phyloP scores from a whole-genome alignment of 2,329 filamentous ascomycete species.

The Penicillium glabrum region DNA sequence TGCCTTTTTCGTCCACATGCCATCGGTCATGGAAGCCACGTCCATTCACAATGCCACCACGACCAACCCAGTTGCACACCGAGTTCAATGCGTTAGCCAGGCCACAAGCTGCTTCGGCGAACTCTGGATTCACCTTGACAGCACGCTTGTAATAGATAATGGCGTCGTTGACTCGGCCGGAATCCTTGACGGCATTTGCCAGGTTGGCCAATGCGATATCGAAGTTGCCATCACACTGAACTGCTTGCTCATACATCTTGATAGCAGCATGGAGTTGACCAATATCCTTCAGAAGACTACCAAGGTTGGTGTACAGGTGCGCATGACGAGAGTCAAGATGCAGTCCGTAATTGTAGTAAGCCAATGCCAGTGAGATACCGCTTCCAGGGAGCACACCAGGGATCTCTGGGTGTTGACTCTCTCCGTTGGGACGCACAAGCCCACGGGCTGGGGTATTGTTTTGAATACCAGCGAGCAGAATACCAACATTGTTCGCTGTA shows the following conservation, averaged over 20 bases:
- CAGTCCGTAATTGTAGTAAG: constrained; percentile 94
- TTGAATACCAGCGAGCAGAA: constrained; percentile 91
- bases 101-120: constrained; percentile 95
- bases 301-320: constrained; percentile 94
- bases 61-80: constrained; percentile 89
- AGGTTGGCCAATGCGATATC: constrained; percentile 96
- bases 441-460: constrained; percentile 56
- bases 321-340: constrained; percentile 85
- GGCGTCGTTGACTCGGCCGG: constrained; percentile 86
- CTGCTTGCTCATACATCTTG: constrained; percentile 94
- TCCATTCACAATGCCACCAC: constrained; percentile 79
- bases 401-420: constrained; percentile 53
- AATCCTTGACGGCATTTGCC: constrained; percentile 96
- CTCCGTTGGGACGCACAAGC: constrained; percentile 32
- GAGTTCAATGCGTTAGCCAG: constrained; percentile 94
- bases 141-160: constrained; percentile 90
- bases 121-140: constrained; percentile 87
- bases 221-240: constrained; percentile 87
- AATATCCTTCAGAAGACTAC: constrained; percentile 93
- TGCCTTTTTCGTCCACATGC: constrained; percentile 85
- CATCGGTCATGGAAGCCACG: constrained; percentile 78
- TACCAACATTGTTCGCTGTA: constrained; percentile 97
- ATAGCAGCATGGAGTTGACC: constrained; percentile 90
- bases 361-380: constrained; percentile 80
- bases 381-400: constrained; percentile 83